Conservation (phyloP, 306 rosid genomes). For the Macrotyloma uniflorum region DNA sequence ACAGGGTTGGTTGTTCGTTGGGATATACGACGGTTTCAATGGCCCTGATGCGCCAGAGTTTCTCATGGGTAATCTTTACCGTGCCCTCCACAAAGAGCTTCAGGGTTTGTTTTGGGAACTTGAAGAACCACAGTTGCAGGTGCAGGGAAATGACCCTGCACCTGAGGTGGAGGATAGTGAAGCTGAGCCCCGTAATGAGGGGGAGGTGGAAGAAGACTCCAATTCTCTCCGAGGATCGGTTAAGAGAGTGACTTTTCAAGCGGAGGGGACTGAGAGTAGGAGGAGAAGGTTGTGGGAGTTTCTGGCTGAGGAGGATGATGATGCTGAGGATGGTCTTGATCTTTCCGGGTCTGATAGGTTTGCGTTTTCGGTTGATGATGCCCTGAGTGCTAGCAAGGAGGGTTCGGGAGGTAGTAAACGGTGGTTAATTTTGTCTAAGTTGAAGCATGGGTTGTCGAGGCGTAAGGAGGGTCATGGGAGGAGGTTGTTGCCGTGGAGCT, state of each 20-base stretch:
- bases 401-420: conserved; percentile 68
- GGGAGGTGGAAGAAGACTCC: conserved; percentile 28
- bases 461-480: conserved; percentile 68
- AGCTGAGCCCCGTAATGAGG: background rate
- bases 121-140: conserved; percentile 42
- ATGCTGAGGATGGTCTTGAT: conserved; percentile 74
- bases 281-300: conserved; percentile 75
- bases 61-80: conserved; percentile 85
- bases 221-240: conserved; percentile 37
- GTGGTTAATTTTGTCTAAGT: conserved; percentile 71
- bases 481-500: conserved; percentile 66
- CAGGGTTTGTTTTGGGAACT: conserved; percentile 88
- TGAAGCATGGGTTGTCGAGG: conserved; percentile 80
- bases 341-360: conserved; percentile 89
- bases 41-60: conserved; percentile 94
- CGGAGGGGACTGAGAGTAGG: conserved; percentile 55
- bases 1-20: conserved; percentile 90
- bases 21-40: conserved; percentile 88
- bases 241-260: conserved; percentile 64
- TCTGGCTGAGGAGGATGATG: conserved; percentile 77
- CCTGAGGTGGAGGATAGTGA: background rate
- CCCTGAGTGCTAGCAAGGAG: conserved; percentile 74
- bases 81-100: conserved; percentile 74
- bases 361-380: conserved; percentile 87
- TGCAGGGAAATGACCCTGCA: conserved; percentile 35